These are phyloP conservation scores for Lepidopterella palustris DNA, from an alignment of 495 filamentous ascomycete genomes.

Conservation along the genomic window DNA sequence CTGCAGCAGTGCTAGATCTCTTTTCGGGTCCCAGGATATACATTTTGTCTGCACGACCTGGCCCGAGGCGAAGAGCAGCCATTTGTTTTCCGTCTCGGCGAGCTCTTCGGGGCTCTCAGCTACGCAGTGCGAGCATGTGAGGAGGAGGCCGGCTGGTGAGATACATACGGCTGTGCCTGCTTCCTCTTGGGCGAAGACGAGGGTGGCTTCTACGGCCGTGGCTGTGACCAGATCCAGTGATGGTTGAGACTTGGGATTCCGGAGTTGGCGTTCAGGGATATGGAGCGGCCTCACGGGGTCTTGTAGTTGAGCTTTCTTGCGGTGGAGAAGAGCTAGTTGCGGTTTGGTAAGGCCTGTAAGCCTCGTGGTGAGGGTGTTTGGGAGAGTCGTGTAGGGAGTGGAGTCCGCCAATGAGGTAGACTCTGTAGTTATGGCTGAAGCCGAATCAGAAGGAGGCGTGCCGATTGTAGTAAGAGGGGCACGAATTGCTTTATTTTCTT, in stretches of 20 bases:
- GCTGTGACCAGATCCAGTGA: neutral
- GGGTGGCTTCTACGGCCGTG: conserved; percentile 33
- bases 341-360: neutral
- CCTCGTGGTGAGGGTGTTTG: neutral
- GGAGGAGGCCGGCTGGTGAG: conserved; percentile 36
- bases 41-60: conserved; percentile 35
- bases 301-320: neutral
- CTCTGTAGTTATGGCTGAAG: too few species aligned
- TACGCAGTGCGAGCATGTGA: conserved; percentile 46
- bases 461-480: too few species aligned
- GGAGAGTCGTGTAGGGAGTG: neutral
- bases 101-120: conserved; percentile 33
- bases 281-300: neutral
- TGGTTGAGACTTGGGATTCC: neutral
- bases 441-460: too few species aligned
- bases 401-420: neutral
- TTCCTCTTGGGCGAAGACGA: conserved; percentile 45
- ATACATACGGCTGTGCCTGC: conserved; percentile 47
- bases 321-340: neutral
- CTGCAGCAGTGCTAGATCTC: conserved; percentile 41
- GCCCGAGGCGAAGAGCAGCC: conserved; percentile 39
- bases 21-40: conserved; percentile 34
- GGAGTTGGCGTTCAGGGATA: neutral
- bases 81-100: conserved; percentile 25
- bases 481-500: neutral